Evolutionary conservation across 2,329 filamentous ascomycete species (phyloP).

Genomic region (Penicillium sp.): DNA sequence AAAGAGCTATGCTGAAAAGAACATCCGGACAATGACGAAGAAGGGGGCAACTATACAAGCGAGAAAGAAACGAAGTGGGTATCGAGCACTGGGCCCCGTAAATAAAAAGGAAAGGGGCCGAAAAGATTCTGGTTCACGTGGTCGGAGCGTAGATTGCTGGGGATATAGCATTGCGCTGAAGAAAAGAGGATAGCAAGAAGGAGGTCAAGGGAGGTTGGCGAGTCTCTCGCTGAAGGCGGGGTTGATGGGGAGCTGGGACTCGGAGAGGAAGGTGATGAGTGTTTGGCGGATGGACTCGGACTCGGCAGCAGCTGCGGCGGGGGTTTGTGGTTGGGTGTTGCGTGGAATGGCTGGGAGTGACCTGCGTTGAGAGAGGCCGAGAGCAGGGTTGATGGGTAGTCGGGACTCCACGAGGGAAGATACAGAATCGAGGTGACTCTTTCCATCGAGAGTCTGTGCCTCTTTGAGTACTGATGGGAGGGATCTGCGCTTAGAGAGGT

Average conservation of each 20-base stretch:
- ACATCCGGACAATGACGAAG: constrained; percentile 26
- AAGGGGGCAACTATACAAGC: constrained; percentile 32
- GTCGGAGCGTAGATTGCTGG: constrained; percentile 14
- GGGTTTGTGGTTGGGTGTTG: constrained; percentile 6
- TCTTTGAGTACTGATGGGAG: constrained; percentile 13
- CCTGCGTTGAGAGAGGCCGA: constrained; percentile 15
- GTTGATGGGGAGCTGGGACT: constrained; percentile 38
- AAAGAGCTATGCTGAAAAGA: constrained; percentile 30
- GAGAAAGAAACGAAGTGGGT: constrained; percentile 39
- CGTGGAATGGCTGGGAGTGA: constrained; percentile 20
- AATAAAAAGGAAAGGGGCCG: constrained; percentile 18
- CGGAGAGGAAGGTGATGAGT: constrained; percentile 19
- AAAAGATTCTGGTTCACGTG: constrained; percentile 26
- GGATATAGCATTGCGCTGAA: constrained; percentile 12
- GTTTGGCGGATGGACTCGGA: constrained; percentile 3
- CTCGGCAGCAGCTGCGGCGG: not conserved
- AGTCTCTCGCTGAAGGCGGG: constrained; percentile 33
- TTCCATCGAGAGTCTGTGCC: not conserved
- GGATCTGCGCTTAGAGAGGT: constrained; percentile 14
- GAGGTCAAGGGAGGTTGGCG: constrained; percentile 12
- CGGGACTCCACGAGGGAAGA: constrained; percentile 14
- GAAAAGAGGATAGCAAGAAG: not conserved
- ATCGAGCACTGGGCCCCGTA: constrained; percentile 34
- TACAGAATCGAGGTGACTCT: not conserved
- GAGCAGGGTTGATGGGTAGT: constrained; percentile 19